phyloP scores from a whole-genome alignment of 179 eudicot genomes.

The Patellifolia procumbens region DNA sequence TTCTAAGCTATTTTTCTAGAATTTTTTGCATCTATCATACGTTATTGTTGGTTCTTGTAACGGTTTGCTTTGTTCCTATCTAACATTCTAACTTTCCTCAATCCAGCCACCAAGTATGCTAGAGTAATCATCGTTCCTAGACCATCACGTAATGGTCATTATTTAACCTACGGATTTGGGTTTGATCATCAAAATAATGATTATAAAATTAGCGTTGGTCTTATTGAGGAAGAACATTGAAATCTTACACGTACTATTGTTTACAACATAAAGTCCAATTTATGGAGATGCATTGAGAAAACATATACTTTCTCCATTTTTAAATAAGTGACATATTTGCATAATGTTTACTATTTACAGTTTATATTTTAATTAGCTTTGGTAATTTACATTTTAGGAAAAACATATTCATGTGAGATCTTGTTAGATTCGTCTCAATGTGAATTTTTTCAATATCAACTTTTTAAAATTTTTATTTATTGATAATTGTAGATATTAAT shows the following conservation, averaged over 20 bases:
- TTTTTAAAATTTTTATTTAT: too few relatives aligned
- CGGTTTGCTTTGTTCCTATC: background rate
- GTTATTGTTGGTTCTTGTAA: too few relatives aligned
- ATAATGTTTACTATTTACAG: too few relatives aligned
- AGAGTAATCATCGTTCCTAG: too few relatives aligned
- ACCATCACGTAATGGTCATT: background rate
- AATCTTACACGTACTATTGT: background rate
- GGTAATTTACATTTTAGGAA: background rate
- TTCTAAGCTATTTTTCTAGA: too few relatives aligned
- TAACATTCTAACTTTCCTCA: background rate
- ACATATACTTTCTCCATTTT: too few relatives aligned
- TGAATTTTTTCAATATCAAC: too few relatives aligned
- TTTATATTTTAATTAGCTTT: too few relatives aligned
- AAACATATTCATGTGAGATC: background rate
- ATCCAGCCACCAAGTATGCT: background rate
- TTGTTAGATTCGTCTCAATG: too few relatives aligned
- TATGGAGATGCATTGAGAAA: background rate
- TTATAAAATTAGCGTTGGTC: background rate
- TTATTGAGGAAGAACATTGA: background rate
- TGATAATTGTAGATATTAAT: too few relatives aligned
- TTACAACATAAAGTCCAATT: constrained; percentile 5
- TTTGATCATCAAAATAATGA: constrained; percentile 3
- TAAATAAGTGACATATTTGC: too few relatives aligned
- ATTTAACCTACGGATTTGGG: background rate
- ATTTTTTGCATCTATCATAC: too few relatives aligned